A percentile compares a stretch with the other conserved stretches of the same genome.
phyloP scores from a whole-genome alignment of 768 basidiomycete genomes.

The Hysterangium stoloniferum region DNA sequence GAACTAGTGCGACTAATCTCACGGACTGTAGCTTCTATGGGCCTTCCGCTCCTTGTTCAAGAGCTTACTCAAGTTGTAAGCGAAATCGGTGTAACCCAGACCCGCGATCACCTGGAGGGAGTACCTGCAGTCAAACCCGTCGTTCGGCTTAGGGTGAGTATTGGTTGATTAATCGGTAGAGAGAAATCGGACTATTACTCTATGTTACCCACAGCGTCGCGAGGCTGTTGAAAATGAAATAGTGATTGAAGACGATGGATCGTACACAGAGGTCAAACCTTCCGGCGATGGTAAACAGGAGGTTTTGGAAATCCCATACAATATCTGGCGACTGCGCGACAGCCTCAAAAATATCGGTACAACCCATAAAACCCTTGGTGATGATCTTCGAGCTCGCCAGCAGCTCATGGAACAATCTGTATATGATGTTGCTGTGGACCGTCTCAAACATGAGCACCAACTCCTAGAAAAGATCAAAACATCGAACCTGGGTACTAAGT shows the following conservation, averaged over 20 bases:
- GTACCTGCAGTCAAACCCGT: conserved; percentile 64
- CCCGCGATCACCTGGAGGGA: conserved; percentile 36
- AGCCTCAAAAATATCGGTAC: conserved; percentile 59
- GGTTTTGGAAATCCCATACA: conserved; percentile 54
- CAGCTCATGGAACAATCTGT: conserved; percentile 78
- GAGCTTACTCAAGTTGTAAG: conserved; percentile 49
- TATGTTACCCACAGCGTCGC: neutral
- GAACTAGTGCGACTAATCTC: conserved; percentile 47
- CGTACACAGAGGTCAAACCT: conserved; percentile 2
- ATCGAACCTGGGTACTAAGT: conserved; percentile 40
- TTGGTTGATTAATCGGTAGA: neutral
- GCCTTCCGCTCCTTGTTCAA: conserved; percentile 39
- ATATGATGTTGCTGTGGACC: conserved; percentile 72
- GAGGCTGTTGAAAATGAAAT: conserved; percentile 12
- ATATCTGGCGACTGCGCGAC: conserved; percentile 60
- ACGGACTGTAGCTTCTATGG: conserved; percentile 49
- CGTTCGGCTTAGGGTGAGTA: conserved; percentile 32
- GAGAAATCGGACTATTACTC: neutral
- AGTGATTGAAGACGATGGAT: conserved; percentile 11
- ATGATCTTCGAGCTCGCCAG: conserved; percentile 68
- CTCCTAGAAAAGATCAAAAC: conserved; percentile 40
- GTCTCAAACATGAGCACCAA: conserved; percentile 56
- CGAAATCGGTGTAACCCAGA: conserved; percentile 29
- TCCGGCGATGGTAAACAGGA: conserved; percentile 12
- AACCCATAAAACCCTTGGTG: conserved; percentile 53